phyloP scores from a whole-genome alignment of 805 yeast species.

The Lachancea meyersii region DNA sequence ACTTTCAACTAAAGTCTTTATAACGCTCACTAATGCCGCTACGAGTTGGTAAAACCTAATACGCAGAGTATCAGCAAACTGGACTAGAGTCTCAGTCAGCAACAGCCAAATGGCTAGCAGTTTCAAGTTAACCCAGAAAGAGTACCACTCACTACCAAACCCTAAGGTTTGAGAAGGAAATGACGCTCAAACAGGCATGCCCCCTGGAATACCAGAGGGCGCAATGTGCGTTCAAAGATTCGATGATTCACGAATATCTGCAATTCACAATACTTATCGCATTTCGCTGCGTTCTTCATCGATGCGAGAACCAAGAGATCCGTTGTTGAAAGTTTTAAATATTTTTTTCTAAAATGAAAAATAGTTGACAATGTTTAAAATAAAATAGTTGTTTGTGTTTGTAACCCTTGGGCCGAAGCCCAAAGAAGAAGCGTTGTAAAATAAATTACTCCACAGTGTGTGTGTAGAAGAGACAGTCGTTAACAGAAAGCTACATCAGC shows the following conservation, averaged over 20 bases:
- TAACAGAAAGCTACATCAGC: constrained; percentile 11
- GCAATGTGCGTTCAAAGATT: constrained; percentile 44
- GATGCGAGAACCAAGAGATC: constrained; percentile 42
- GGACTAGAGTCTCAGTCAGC: constrained; percentile 17
- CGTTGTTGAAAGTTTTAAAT: constrained; percentile 38
- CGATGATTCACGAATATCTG: constrained; percentile 38
- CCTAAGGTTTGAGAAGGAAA: constrained; percentile 32
- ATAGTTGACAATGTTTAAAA: constrained; percentile 14
- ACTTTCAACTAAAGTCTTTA: constrained; percentile 10
- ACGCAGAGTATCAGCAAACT: constrained; percentile 19
- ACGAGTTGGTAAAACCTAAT: constrained; percentile 23
- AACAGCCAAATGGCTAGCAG: constrained; percentile 24
- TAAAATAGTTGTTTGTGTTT: constrained; percentile 20
- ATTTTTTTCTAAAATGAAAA: constrained; percentile 21
- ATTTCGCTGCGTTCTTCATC: constrained; percentile 43
- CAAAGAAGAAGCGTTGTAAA: constrained; percentile 14
- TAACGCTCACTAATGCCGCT: constrained; percentile 12
- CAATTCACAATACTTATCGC: constrained; percentile 39
- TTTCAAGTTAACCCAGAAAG: constrained; percentile 31
- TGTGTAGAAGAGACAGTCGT: constrained; percentile 11
- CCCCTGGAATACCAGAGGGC: constrained; percentile 37
- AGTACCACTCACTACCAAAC: constrained; percentile 34
- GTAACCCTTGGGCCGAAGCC: constrained; percentile 15
- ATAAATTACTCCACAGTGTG: constrained; percentile 22
- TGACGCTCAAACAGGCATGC: constrained; percentile 40